Percentiles rank a stretch among this genome's conserved stretches.
These are phyloP conservation scores for Euphorbia pulcherrima DNA, from an alignment of 345 rosid species.

Conservation along the genomic window DNA sequence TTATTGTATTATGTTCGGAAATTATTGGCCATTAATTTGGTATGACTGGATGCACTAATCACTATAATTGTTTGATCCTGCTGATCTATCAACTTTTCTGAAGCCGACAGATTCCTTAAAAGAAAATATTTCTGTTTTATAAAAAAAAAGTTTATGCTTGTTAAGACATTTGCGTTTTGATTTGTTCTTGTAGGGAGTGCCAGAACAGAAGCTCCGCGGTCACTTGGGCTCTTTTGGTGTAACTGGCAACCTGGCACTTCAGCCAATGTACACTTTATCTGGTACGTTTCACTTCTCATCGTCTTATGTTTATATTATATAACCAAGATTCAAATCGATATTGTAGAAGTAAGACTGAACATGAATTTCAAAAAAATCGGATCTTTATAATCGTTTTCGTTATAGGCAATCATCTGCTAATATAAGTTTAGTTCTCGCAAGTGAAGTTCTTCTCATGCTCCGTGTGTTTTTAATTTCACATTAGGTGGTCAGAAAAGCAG, in stretches of 20 bases:
- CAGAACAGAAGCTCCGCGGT: constrained; percentile 86
- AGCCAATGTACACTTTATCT: constrained; percentile 96
- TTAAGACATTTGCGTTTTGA: constrained; percentile 5
- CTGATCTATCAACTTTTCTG: not conserved
- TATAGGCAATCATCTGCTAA: not conserved
- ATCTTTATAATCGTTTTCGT: not conserved
- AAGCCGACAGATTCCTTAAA: not conserved
- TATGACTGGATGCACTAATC: not conserved
- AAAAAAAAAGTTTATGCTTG: not conserved
- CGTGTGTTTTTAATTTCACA: constrained; percentile 3
- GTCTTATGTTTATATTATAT: not conserved
- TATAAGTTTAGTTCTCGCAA: not conserved
- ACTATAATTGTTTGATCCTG: not conserved
- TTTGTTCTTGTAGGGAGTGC: constrained; percentile 68
- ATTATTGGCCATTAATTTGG: not conserved
- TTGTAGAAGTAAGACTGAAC: not conserved
- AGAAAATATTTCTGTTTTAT: not conserved
- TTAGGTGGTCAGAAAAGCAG: constrained; percentile 99
- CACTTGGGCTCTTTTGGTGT: constrained; percentile 98
- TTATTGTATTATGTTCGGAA: not conserved
- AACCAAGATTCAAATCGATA: not conserved
- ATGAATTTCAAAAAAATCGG: not conserved
- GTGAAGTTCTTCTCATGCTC: not conserved
- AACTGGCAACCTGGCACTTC: constrained; percentile 96
- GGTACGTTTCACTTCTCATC: constrained; percentile 40